Percentiles rank a stretch among this genome's conserved stretches.
These are phyloP conservation scores for Neonectria magnoliae DNA, from an alignment of 2,329 filamentous ascomycete genomes.

Conservation along the genomic window DNA sequence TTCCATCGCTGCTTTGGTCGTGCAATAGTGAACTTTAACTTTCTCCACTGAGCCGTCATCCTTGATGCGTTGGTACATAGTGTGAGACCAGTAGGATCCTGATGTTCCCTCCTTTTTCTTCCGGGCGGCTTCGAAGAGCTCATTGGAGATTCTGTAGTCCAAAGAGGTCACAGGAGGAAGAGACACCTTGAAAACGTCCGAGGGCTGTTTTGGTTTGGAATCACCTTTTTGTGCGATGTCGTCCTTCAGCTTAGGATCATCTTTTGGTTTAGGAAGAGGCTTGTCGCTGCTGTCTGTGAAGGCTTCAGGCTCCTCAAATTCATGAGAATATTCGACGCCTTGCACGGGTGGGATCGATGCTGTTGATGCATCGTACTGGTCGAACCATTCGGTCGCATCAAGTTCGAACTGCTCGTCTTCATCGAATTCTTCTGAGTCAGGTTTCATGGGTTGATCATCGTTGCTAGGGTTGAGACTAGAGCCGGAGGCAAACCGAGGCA, in stretches of 20 bases:
- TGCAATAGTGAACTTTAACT: slow-evolving; percentile 82
- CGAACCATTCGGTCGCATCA: slow-evolving; percentile 39
- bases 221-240: not conserved
- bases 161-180: slow-evolving; percentile 42
- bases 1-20: slow-evolving; percentile 73
- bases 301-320: slow-evolving; percentile 13
- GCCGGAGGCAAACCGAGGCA: slow-evolving; percentile 41
- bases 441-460: not conserved
- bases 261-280: not conserved
- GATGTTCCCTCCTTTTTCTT: slow-evolving; percentile 54
- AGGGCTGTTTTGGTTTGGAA: slow-evolving; percentile 7
- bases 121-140: slow-evolving; percentile 55
- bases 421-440: slow-evolving; percentile 32
- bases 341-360: not conserved
- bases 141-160: slow-evolving; percentile 44
- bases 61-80: slow-evolving; percentile 68
- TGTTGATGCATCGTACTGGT: slow-evolving; percentile 33
- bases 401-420: slow-evolving; percentile 41
- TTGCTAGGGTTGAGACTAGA: not conserved
- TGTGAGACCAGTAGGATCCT: slow-evolving; percentile 74
- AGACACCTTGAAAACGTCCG: not conserved
- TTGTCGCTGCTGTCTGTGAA: slow-evolving; percentile 11
- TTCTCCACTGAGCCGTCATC: slow-evolving; percentile 56
- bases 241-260: not conserved
- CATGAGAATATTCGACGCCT: slow-evolving; percentile 14